Conservation (phyloP, 2,329 filamentous ascomycete genomes). For the Aspergillus cejpii region DNA sequence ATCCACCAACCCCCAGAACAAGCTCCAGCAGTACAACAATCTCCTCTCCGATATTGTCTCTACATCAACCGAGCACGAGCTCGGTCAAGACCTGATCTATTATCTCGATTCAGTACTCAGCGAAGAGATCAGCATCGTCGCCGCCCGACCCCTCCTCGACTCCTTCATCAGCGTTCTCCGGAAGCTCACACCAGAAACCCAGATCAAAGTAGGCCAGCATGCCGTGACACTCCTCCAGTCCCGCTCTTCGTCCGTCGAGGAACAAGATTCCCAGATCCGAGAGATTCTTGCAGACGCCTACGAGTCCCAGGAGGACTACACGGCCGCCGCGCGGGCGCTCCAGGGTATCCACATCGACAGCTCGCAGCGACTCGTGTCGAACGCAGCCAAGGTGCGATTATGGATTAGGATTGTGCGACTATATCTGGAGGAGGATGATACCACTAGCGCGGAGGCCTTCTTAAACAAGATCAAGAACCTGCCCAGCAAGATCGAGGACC, state of each 20-base stretch:
- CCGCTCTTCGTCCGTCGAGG: constrained; percentile 68
- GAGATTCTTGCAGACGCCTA: constrained; percentile 76
- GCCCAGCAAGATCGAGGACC: constrained; percentile 67
- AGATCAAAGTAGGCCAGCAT: constrained; percentile 68
- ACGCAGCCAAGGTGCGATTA: constrained; percentile 72
- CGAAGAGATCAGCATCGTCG: constrained; percentile 67
- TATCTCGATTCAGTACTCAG: constrained; percentile 64
- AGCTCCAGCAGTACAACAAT: constrained; percentile 51
- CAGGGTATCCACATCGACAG: constrained; percentile 82
- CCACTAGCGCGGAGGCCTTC: constrained; percentile 73
- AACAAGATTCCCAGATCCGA: constrained; percentile 73
- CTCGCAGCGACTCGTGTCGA: constrained; percentile 74
- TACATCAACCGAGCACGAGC: constrained; percentile 40
- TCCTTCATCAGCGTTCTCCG: constrained; percentile 60
- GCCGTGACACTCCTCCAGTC: constrained; percentile 62
- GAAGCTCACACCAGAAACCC: constrained; percentile 51
- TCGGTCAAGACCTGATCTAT: constrained; percentile 58
- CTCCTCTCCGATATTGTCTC: constrained; percentile 53
- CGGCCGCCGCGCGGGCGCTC: constrained; percentile 67
- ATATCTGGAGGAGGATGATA: constrained; percentile 90
- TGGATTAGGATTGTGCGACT: constrained; percentile 94
- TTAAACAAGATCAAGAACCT: constrained; percentile 94
- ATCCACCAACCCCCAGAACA: constrained; percentile 43
- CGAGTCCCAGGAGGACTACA: constrained; percentile 74
- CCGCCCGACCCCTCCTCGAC: constrained; percentile 62